Conservation (phyloP, 2,329 filamentous ascomycete genomes). For the Pleoardoris graminearum region DNA sequence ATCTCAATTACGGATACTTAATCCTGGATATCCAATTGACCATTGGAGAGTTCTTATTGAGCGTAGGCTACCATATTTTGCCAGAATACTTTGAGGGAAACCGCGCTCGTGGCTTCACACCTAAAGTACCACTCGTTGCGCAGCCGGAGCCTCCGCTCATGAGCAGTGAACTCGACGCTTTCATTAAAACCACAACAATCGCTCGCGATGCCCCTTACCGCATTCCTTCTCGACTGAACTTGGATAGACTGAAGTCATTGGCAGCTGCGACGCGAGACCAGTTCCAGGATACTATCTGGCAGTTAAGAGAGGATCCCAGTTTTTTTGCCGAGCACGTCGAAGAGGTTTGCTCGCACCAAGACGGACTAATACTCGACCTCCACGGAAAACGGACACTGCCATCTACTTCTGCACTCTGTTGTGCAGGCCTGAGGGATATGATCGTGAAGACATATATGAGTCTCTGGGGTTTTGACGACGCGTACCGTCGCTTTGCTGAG, state of each 20-base stretch:
- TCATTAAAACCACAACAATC: neutral
- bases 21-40: neutral
- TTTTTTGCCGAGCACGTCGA: neutral
- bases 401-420: neutral
- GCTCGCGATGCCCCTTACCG: neutral
- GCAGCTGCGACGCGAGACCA: neutral
- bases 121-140: neutral
- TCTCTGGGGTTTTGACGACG: neutral
- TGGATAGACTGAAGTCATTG: neutral
- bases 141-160: neutral
- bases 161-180: neutral
- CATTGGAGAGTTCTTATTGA: neutral
- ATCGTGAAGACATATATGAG: neutral
- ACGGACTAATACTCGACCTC: neutral
- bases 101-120: neutral
- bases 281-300: neutral
- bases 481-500: neutral
- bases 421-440: neutral
- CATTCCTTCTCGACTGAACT: neutral
- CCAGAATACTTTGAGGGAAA: neutral
- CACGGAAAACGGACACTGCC: neutral
- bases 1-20: neutral
- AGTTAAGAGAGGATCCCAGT: neutral
- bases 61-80: neutral
- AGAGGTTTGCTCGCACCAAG: neutral